These are phyloP conservation scores for Hypericum perforatum DNA, from an alignment of 345 rosid species.

Conservation along the genomic window DNA sequence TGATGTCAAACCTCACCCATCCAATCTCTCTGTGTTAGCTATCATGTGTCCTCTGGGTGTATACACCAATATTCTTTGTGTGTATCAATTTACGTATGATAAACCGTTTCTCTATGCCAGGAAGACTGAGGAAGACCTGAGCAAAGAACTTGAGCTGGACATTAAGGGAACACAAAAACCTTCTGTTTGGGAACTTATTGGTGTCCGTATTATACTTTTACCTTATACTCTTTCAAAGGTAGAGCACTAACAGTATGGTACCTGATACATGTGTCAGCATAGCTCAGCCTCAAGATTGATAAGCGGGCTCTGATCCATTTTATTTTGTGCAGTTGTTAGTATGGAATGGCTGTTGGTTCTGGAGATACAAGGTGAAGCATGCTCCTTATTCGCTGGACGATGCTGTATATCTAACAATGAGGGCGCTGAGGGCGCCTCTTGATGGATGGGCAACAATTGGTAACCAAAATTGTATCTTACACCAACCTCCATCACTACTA, in stretches of 20 bases:
- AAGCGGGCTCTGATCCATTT: background rate
- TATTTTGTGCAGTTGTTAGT: slow-evolving; percentile 39
- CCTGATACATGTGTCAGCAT: no score
- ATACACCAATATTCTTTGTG: no score
- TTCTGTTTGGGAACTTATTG: slow-evolving; percentile 62
- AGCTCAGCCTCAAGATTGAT: slow-evolving; percentile 1
- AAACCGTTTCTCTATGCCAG: slow-evolving; percentile 27
- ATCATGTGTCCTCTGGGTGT: background rate
- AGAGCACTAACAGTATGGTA: background rate
- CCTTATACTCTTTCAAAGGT: slow-evolving; percentile 83
- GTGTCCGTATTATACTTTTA: slow-evolving; percentile 55
- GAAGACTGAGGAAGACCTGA: slow-evolving; percentile 76
- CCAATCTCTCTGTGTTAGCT: no score
- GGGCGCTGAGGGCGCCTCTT: slow-evolving; percentile 44
- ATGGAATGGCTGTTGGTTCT: slow-evolving; percentile 70
- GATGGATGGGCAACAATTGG: slow-evolving; percentile 80
- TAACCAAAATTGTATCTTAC: slow-evolving; percentile 13
- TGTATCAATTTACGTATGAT: background rate
- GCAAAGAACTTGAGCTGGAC: slow-evolving; percentile 83
- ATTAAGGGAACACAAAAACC: slow-evolving; percentile 88
- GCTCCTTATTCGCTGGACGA: slow-evolving; percentile 89
- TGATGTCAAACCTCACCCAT: no score
- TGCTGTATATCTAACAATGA: slow-evolving; percentile 62
- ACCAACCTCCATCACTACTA: background rate
- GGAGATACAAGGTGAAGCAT: slow-evolving; percentile 71